These are phyloP conservation scores for Paraphoma chrysanthemicola DNA, from an alignment of 2,329 filamentous ascomycete species.

Conservation along the genomic window DNA sequence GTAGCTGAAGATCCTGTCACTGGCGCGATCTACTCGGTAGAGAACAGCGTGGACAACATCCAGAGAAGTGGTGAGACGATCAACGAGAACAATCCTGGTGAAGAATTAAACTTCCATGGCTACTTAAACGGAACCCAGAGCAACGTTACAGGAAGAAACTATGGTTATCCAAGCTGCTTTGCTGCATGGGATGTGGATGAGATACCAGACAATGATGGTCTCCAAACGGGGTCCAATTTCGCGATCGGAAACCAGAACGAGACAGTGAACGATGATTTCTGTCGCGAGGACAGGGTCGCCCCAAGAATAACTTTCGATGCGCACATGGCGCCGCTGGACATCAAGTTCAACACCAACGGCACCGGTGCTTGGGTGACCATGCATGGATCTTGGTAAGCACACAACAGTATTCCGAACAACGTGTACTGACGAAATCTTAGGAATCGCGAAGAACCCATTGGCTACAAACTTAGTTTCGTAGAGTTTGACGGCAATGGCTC, in stretches of 20 bases:
- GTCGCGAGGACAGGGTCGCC: slow-evolving; percentile 48
- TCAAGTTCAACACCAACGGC: slow-evolving; percentile 69
- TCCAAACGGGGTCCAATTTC: slow-evolving; percentile 58
- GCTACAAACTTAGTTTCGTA: slow-evolving; percentile 59
- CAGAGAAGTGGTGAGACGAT: slow-evolving; percentile 65
- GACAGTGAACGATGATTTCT: slow-evolving; percentile 57
- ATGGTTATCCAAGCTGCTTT: slow-evolving; percentile 75
- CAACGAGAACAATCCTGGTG: slow-evolving; percentile 72
- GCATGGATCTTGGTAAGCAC: slow-evolving; percentile 70
- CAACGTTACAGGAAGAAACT: slow-evolving; percentile 60
- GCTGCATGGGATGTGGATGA: slow-evolving; percentile 66
- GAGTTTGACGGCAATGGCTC: slow-evolving; percentile 54
- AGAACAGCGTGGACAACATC: slow-evolving; percentile 74
- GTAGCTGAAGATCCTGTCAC: slow-evolving; percentile 66
- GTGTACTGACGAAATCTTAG: slow-evolving; percentile 18
- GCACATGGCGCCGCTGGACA: slow-evolving; percentile 75
- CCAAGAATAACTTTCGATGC: slow-evolving; percentile 67
- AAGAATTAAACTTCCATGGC: slow-evolving; percentile 77
- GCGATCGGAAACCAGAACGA: slow-evolving; percentile 54
- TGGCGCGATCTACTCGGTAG: slow-evolving; percentile 64
- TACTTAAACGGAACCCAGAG: slow-evolving; percentile 60
- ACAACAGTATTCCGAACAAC: too few species aligned
- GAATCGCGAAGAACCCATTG: slow-evolving; percentile 57
- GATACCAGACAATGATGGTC: slow-evolving; percentile 55
- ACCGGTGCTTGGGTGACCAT: slow-evolving; percentile 71